A percentile compares a stretch with the other conserved stretches of the same genome.
phyloP scores from a whole-genome alignment of 805 yeast genomes.

The Cephaloascus fragrans region DNA sequence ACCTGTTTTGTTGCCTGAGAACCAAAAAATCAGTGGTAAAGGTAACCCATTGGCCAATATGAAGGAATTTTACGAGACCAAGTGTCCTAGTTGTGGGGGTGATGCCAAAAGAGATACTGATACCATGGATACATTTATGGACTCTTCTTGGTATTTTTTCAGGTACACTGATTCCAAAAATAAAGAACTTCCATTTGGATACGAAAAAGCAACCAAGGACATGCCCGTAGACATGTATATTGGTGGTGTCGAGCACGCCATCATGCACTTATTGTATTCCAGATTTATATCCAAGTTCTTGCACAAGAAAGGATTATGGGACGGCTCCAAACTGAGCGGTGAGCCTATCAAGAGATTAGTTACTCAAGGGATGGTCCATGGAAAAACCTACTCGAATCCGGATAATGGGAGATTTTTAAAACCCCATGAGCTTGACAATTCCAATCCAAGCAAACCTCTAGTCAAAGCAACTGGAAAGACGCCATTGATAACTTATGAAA shows the following conservation, averaged over 20 bases:
- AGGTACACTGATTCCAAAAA: slow-evolving; percentile 75
- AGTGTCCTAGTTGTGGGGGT: slow-evolving; percentile 75
- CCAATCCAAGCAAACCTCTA: slow-evolving; percentile 28
- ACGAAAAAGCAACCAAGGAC: slow-evolving; percentile 33
- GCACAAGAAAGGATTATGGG: slow-evolving; percentile 58
- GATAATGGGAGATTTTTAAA: slow-evolving; percentile 63
- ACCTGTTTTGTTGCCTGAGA: slow-evolving; percentile 72
- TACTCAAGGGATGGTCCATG: slow-evolving; percentile 98
- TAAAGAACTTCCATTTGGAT: slow-evolving; percentile 38
- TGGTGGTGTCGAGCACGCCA: slow-evolving; percentile 97
- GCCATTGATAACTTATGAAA: slow-evolving; percentile 62
- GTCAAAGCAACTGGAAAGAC: slow-evolving; percentile 38
- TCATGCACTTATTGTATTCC: slow-evolving; percentile 78
- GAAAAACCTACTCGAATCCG: slow-evolving; percentile 72
- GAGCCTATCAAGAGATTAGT: slow-evolving; percentile 79
- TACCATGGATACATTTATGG: slow-evolving; percentile 98
- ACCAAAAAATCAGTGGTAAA: slow-evolving; percentile 47
- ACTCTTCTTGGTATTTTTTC: slow-evolving; percentile 93
- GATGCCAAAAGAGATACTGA: slow-evolving; percentile 86
- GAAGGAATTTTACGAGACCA: slow-evolving; percentile 57
- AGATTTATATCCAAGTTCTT: slow-evolving; percentile 81
- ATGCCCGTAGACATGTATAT: slow-evolving; percentile 87
- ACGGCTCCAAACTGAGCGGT: slow-evolving; percentile 42
- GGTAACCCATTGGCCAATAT: slow-evolving; percentile 56
- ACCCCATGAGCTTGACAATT: slow-evolving; percentile 58